Evolutionary conservation across 2,329 filamentous ascomycete genomes (phyloP), one percentile per base, ranked within the genome.

Genomic region (Xylaria sp.): DNA sequence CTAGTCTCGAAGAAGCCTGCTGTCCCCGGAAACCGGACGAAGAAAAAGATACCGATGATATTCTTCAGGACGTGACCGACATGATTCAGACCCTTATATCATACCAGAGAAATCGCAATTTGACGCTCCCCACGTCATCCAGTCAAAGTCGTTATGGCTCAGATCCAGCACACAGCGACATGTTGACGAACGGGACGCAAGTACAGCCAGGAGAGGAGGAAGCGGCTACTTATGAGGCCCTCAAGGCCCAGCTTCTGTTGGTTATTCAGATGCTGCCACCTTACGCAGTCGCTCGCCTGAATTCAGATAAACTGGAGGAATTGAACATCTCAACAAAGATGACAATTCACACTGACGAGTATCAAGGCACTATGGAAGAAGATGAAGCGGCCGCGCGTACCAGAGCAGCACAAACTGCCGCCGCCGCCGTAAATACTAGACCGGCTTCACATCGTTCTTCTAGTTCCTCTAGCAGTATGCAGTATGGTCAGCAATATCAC

Each of bases 241-340:
- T 97, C 55, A 92, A 90, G 73, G 85, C 88, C 3, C 92, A 94
- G 72, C 80, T 97, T 19, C 81, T 87, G 0, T 79, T 93, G 31
- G 87, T 96, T 65, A 85, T 96, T 63, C 84, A 89, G 67, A 87
- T 85, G 40, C 79, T 97, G 11, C 93, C 93, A 1, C 93, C 93
- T 1, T 95, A 92, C 73, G 91, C 91, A 1, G 90, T 97, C 23
- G 89, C 93, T 5, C 94, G 95, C 71, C 80, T 97, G 64, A 89
- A 96, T 70, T 92, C 92, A 9, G 90, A 96, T 73, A 91, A 93
- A 74, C 79, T 96, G n/a, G 89, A 89, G 31, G 91, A 93, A 61
- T 80, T 97, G 50, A 89, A 92, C 65, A 90, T 96, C 73, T 94
- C 89, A 78, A 92, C 88, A 47, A 92, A 88, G 73, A 84, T 97